Conservation (phyloP, 2,329 filamentous ascomycete species). For the Didymella arachidicola region DNA sequence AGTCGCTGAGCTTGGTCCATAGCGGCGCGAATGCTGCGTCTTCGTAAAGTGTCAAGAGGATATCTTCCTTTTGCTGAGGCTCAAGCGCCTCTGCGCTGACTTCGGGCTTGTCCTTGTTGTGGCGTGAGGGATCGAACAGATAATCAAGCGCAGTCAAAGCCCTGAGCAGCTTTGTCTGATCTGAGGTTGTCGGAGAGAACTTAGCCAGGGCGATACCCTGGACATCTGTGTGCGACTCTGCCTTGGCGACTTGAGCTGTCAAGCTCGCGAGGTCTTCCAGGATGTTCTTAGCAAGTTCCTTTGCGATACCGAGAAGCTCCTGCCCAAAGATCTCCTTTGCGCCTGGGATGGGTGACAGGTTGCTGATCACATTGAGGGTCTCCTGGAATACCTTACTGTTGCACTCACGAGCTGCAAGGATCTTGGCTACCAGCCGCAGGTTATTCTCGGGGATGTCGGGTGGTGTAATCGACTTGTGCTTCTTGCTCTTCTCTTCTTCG, state of each 20-base stretch:
- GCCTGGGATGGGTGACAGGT: conserved; percentile 89
- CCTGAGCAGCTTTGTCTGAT: conserved; percentile 93
- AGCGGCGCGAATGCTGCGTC: conserved; percentile 88
- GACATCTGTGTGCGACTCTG: conserved; percentile 89
- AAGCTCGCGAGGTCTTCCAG: conserved; percentile 84
- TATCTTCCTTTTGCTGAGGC: conserved; percentile 76
- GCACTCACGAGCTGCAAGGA: conserved; percentile 94
- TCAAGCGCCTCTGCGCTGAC: conserved; percentile 60
- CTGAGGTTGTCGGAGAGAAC: conserved; percentile 94
- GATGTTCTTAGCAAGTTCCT: conserved; percentile 83
- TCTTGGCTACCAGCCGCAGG: conserved; percentile 91
- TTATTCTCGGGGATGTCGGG: conserved; percentile 89
- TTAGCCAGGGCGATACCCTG: conserved; percentile 93
- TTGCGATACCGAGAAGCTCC: conserved; percentile 87
- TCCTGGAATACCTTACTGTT: conserved; percentile 98
- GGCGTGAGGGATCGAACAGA: conserved; percentile 82
- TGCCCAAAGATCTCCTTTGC: conserved; percentile 91
- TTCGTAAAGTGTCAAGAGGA: conserved; percentile 87
- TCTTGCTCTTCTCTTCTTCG: conserved; percentile 55
- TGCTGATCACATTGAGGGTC: conserved; percentile 98
- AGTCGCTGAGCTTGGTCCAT: conserved; percentile 91
- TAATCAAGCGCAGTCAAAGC: conserved; percentile 95
- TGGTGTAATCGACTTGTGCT: conserved; percentile 72
- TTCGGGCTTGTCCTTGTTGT: conserved; percentile 59
- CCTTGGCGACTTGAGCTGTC: conserved; percentile 83